Base-by-base conservation (phyloP, 768 basidiomycete genomes). In the Kwoniella sp. region DNA sequence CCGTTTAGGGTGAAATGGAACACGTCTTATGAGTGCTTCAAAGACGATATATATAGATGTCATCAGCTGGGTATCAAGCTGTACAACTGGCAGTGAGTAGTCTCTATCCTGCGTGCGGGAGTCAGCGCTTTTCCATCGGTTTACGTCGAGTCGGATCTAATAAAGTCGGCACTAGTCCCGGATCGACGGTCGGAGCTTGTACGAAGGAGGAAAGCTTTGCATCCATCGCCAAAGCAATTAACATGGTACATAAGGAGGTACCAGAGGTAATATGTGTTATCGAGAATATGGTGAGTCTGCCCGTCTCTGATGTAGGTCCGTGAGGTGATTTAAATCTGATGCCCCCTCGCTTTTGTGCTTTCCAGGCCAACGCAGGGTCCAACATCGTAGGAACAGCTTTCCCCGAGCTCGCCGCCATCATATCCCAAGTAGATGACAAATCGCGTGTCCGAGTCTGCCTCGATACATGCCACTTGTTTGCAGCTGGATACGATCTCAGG, bases 381-480 rank as follows among this genome's bases (percentile, higher is more conserved):
- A 92, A 91, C 68, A 84, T 90, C 48, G 83, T 92, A 49, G 91
- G 91, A 0, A 86, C 87, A 1, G 82, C 83, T 26, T 90, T 92
- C 69, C 77, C 83, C 4, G 86, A 93, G 63, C 74, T 93, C 7
- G 84, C 83, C 0, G 82, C 80, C 1, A 91, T 93, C 52, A 92
- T 94, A 48, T 74, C 82, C 0, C 81, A 82, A 22, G 88, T 93
- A 1, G 82, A 87, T 2, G 86, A 92, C 72, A 92, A 92, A 78
- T 80, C 81, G 0, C 79, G 91, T 50, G 86, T 93, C 1, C 89
- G 90, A 0, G 88, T 92, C 4, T 93, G 91, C 77, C 80, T 94
- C 46, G 91, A 94, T 79, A 92, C 92, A 0, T 93, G 91, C 76
- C 90, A 91, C 79, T 81, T 88, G 71, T 90, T 90, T 61, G 87